phyloP scores from a whole-genome alignment of 2,329 filamentous ascomycete species.

The Fusarium drepaniforme region DNA sequence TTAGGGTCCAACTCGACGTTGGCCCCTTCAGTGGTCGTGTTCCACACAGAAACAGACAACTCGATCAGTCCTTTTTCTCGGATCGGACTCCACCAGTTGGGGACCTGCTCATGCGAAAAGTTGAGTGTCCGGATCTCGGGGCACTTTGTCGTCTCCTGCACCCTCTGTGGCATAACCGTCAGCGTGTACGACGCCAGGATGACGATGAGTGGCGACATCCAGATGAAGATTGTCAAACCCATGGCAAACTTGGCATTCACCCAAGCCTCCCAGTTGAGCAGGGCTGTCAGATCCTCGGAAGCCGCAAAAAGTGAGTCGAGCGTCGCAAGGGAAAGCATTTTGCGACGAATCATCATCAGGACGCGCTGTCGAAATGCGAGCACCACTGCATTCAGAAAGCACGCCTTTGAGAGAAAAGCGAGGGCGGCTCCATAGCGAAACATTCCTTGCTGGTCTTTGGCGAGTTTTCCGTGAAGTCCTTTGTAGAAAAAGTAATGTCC shows the following conservation, averaged over 20 bases:
- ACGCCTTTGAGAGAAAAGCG: constrained; percentile 43
- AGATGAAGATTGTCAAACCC: constrained; percentile 42
- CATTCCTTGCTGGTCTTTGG: constrained; percentile 36
- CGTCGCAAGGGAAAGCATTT: constrained; percentile 40
- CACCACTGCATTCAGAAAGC: constrained; percentile 40
- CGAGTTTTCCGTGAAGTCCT: constrained; percentile 30
- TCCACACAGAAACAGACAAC: constrained; percentile 37
- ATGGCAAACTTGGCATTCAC: constrained; percentile 42
- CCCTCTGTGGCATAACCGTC: constrained; percentile 23
- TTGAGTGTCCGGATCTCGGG: constrained; percentile 42
- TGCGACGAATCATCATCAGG: constrained; percentile 44
- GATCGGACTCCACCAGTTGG: constrained; percentile 30
- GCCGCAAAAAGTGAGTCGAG: constrained; percentile 44
- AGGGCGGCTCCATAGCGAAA: constrained; percentile 39
- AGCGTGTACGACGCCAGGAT: constrained; percentile 44
- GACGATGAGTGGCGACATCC: constrained; percentile 42
- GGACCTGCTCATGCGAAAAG: constrained; percentile 34
- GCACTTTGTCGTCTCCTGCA: constrained; percentile 29
- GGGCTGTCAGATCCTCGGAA: constrained; percentile 39
- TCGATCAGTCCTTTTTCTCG: constrained; percentile 23
- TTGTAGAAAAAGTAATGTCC: constrained; percentile 43
- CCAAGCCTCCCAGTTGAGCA: constrained; percentile 43
- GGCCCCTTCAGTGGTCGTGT: constrained; percentile 19
- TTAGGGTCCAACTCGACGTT: constrained; percentile 10
- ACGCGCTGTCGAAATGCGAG: constrained; percentile 42